Percentiles rank a stretch among this genome's conserved stretches.
These are phyloP conservation scores for Gossypium herbaceum DNA, from an alignment of 345 rosid species.

Conservation along the genomic window DNA sequence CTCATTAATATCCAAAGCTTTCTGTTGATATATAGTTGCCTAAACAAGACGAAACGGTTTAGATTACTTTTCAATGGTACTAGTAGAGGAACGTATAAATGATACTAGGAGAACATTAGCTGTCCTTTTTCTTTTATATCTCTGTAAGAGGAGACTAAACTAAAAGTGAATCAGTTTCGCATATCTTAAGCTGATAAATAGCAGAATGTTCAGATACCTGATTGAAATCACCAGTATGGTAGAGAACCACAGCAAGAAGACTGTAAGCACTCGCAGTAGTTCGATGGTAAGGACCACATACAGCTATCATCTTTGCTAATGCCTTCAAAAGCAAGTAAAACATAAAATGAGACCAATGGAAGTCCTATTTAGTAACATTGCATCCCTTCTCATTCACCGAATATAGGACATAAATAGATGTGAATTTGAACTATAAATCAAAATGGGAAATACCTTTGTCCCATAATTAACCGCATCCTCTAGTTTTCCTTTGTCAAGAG, in stretches of 20 bases:
- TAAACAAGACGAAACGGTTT: slow-evolving; percentile 23
- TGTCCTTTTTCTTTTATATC: background rate
- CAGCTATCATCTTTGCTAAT: slow-evolving; percentile 73
- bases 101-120: too few species aligned
- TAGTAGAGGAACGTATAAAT: too few species aligned
- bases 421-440: background rate
- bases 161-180: background rate
- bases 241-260: slow-evolving; percentile 89
- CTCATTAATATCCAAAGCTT: slow-evolving; percentile 90
- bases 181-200: slow-evolving; percentile 11
- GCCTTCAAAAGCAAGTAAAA: slow-evolving; percentile 46
- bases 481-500: slow-evolving; percentile 89
- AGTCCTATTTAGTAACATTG: background rate
- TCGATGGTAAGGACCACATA: slow-evolving; percentile 89
- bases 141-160: background rate
- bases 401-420: background rate
- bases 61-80: background rate
- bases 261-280: slow-evolving; percentile 87
- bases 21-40: slow-evolving; percentile 88
- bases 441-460: slow-evolving; percentile 49
- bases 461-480: slow-evolving; percentile 80
- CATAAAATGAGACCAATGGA: slow-evolving; percentile 17
- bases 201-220: slow-evolving; percentile 47
- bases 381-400: background rate
- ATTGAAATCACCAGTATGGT: slow-evolving; percentile 87